Evolutionary conservation across 2,329 filamentous ascomycete species (phyloP), one percentile per base, ranked within the genome.

Genomic region (Orbilia blumenaviensis): DNA sequence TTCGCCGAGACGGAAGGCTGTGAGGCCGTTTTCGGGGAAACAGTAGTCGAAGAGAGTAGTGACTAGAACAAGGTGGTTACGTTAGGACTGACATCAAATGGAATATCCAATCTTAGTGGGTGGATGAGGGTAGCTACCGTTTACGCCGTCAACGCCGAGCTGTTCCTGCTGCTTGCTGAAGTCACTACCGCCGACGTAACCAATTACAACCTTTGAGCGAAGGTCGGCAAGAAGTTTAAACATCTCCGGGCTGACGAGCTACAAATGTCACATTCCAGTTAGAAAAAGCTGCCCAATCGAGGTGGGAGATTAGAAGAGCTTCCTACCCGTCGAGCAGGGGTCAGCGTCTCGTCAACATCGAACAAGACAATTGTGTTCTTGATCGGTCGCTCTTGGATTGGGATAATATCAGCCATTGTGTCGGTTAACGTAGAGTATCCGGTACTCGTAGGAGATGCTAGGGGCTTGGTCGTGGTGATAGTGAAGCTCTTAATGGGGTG

Each of bases 1-100:
- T 82, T 90, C 84, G 81, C 94, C 95, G 81, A 94, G 85, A 82
- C 93, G 93, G 87, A 88, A 96, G 46, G 94, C 95, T 1, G 92
- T 96, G 80, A 99, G 89, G 9, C 95, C 95, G 85, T 99, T 99
- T 86, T 99, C 95, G 73, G 93, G 87, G 86, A 99, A 99, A 88
- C 91, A 95, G 86, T 92, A 99, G 86, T 99, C 95, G 86, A 99
- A 99, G 81, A 98, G 89, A 77, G 89, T 86, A 62, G 90, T 93
- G 77, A 98, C 94, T 80, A 34, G 10, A 29, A 29, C 3, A 16
- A 46, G 8, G 25, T 61, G 6, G 8, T n/a, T 6, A 34, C 29
- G 16, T 23, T 56, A 56, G 52, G 25, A 10, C 8, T 21, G 27
- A 2, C 4, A 23, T 14, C 18, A 1, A 10, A 18, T 25, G 52